Evolutionary conservation across 108 stramenopile genomes (phyloP), one percentile per base, ranked within the genome.

Genomic region (Nitzschia sp.): DNA sequence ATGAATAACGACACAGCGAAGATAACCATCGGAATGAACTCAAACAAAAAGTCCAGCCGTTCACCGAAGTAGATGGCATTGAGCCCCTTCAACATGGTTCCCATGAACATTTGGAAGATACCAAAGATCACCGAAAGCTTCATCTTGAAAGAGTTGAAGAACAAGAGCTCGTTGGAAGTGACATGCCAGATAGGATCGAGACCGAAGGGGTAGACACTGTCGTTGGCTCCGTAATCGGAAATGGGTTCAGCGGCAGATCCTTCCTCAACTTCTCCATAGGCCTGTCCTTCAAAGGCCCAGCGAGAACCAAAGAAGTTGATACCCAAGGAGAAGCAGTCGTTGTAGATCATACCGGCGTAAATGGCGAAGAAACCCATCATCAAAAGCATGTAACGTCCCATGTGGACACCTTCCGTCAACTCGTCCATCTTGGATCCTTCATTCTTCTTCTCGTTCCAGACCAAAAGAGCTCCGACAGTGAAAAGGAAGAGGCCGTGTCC

Each of bases 111-210:
- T 68, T 99, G 98, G 62, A 85, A 74, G 71, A 99, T 96, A 57
- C 98, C 98, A 59, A 99, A 90, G 61, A 99, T 94, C 29, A 99
- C 97, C 68, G 90, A 83, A 13, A 97, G 89, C 88, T 99, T 99
- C 98, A 99, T 99, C 91, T 98, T 97, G 89, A 98, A 94, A 18
- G 95, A 96, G 86, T 99, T 99, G 86, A 97, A 97, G 71, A 98
- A 99, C 21, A 98, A 79, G 28, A 99, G 92, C 59, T 98, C 97
- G 71, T 99, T 99, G 3, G 83, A 68, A 27, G 96, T 68, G 46
- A 97, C 82, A 58, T 99, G 96, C 98, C 98, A 99, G 51, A 94
- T 88, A 8, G 98, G 98, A 82, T 99, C 98, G 23, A 97, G 79
- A 51, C 98, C 98, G 68, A 99, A 97, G 13, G 98, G 97, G 75